Conservation (phyloP, 164 flowering plant genomes). For the Liquidambar formosana region DNA sequence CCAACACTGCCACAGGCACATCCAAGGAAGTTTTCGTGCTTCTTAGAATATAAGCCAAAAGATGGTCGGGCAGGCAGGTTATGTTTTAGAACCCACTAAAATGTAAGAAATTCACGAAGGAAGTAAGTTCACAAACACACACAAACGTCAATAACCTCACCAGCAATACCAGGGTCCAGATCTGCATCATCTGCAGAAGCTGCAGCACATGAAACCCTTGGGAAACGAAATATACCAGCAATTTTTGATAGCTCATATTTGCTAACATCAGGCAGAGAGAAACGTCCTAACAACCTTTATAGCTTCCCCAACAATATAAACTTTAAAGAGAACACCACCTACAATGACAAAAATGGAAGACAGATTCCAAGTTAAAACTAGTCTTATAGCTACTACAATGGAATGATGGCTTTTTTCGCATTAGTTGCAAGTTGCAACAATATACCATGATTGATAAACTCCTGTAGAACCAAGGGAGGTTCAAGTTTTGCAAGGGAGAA, state of each 20-base stretch:
- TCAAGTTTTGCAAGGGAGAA: conserved; percentile 52
- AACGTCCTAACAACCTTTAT: conserved; percentile 69
- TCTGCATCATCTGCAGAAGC: conserved; percentile 66
- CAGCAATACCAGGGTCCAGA: conserved; percentile 56
- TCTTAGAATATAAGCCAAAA: no score
- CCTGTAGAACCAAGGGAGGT: conserved; percentile 59
- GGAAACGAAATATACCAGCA: conserved; percentile 51
- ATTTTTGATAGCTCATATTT: conserved; percentile 38
- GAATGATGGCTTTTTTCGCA: background rate
- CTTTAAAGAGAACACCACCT: conserved; percentile 61
- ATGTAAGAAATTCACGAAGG: no score
- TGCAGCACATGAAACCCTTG: conserved; percentile 66
- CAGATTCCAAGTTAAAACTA: background rate
- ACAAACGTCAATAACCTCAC: conserved; percentile 23
- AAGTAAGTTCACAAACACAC: no score
- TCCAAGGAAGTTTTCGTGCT: no score
- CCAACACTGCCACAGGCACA: no score
- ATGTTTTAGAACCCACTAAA: no score
- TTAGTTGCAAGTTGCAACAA: background rate
- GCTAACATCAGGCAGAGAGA: conserved; percentile 59
- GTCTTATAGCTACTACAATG: background rate
- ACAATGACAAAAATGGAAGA: conserved; percentile 4
- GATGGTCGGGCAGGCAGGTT: no score
- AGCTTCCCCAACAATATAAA: conserved; percentile 60
- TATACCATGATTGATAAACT: conserved; percentile 66